Evolutionary conservation across 768 basidiomycete species (phyloP).

Genomic region (Suillus cothurnatus): DNA sequence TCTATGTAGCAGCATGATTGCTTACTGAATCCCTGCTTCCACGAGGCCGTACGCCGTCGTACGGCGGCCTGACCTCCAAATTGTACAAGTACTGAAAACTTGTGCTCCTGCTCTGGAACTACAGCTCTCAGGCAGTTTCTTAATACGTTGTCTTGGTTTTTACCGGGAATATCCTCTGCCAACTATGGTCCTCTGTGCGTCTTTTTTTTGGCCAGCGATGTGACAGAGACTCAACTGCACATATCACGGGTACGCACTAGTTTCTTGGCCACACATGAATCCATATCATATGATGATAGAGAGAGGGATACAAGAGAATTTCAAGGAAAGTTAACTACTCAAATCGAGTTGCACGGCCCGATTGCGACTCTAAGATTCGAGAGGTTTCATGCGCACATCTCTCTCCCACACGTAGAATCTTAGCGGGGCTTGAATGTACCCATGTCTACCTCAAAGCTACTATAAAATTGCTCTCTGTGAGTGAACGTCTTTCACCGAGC

Average conservation of each 20-base stretch:
- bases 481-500: not conserved
- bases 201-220: not conserved
- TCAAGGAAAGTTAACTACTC: not conserved
- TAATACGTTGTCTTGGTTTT: not conserved
- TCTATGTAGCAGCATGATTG: constrained; percentile 1
- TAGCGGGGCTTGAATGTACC: constrained; percentile 7
- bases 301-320: not conserved
- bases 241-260: not conserved
- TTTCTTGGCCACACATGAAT: not conserved
- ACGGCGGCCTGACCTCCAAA: not conserved
- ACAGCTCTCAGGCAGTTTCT: not conserved
- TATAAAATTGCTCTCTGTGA: constrained; percentile 10
- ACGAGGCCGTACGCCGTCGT: not conserved
- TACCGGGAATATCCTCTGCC: not conserved
- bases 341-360: not conserved
- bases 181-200: not conserved
- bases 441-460: constrained; percentile 5
- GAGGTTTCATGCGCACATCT: not conserved
- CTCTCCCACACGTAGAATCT: not conserved
- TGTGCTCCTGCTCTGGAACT: not conserved
- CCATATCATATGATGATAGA: not conserved
- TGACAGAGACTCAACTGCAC: not conserved
- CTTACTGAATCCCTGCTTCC: not conserved
- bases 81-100: not conserved
- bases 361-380: not conserved